Base-by-base conservation (phyloP, 108 stramenopile genomes). In the Nannochloropsis gaditana region DNA sequence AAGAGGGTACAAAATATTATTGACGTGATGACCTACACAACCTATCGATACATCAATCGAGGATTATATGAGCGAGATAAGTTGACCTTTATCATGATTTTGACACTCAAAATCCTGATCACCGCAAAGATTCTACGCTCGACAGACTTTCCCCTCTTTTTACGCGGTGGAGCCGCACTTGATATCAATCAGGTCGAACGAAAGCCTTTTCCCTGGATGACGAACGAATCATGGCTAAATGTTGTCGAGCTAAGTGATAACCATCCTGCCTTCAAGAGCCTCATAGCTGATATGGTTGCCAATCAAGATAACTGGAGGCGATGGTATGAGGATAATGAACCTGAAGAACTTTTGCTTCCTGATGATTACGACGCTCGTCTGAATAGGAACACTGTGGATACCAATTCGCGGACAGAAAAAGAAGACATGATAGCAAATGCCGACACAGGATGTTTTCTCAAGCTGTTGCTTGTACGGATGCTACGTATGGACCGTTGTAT, bases 41-140 rank as follows among this genome's bases (percentile, higher is more conserved):
- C 93, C 47, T 96, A 95, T 89, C 93, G 96, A 21, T 95, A 96
- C 88, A 91, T 96, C 86, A 96, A 96, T 88, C 93, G 94, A 19
- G 96, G 96, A 41, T 91, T 96, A 21, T 96, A 95, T 89, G 96
- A 96, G 90, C 85, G 91, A 44, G 94, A 96, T 91, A 96, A 96
- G 86, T 87, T 96, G 81, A 95, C 94, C 47, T 96, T 95, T 86
- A 91, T 96, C 45, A 87, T 95, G 42, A 84, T 95, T 21, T 89
- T 95, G 83, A 94, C 96, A 2, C 87, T 96, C 89, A 96, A 95
- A 89, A 95, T 95, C 84, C 90, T 96, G 44, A 93, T 95, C 42
- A 93, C 94, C 21, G 94, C 93, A 3, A 90, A 92, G 31, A 89
- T 92, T 45, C 90, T 96, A 41, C 92, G 92, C 84, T 80, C 85